Evolutionary conservation across 257 asterid species (phyloP).

Genomic region (Solanum habrochaites): DNA sequence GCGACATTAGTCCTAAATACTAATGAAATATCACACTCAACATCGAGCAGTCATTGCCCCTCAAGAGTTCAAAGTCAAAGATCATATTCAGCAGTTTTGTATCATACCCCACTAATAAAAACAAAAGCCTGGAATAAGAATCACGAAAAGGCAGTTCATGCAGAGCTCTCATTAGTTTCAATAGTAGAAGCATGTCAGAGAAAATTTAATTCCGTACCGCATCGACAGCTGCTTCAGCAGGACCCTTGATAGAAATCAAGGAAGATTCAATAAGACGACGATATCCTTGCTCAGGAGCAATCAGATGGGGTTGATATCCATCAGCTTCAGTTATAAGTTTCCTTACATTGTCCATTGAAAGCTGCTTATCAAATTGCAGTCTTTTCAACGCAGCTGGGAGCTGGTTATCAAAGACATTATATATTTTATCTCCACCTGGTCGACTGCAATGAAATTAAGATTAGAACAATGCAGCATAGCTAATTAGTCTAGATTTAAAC

Average conservation of each 20-base stretch:
- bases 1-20: neutral
- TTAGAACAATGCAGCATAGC: neutral
- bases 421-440: slow-evolving; percentile 96
- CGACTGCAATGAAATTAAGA: slow-evolving; percentile 49
- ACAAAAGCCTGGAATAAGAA: neutral
- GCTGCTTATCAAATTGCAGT: slow-evolving; percentile 93
- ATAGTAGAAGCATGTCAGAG: neutral
- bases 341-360: slow-evolving; percentile 97
- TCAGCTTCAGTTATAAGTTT: slow-evolving; percentile 96
- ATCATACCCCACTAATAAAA: neutral
- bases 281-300: slow-evolving; percentile 99
- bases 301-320: slow-evolving; percentile 98
- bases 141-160: neutral
- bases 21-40: neutral
- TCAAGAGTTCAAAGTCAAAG: neutral
- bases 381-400: slow-evolving; percentile 97
- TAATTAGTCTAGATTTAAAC: neutral
- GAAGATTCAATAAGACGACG: slow-evolving; percentile 97
- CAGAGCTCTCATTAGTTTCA: neutral
- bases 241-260: slow-evolving; percentile 80
- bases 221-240: slow-evolving; percentile 96
- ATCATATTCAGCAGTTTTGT: neutral
- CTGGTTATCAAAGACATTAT: slow-evolving; percentile 83
- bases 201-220: slow-evolving; percentile 39
- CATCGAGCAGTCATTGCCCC: neutral